phyloP scores from a whole-genome alignment of 345 rosid genomes.

The Pistacia integerrima region DNA sequence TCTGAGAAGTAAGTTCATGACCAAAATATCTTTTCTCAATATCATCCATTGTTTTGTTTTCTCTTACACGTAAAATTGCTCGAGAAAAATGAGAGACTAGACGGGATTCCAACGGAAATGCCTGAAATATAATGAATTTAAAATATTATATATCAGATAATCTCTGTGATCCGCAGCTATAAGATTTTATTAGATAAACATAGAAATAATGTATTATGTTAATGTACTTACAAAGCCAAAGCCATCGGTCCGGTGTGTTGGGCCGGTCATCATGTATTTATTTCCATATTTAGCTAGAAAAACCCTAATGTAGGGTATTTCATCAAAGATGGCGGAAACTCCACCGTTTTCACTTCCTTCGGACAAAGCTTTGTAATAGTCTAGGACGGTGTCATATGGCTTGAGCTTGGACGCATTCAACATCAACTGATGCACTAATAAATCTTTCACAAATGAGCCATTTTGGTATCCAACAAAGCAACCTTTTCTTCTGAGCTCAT shows the following conservation, averaged over 20 bases:
- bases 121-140: conserved; percentile 10
- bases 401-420: conserved; percentile 1
- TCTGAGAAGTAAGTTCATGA: neutral
- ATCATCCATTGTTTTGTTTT: neutral
- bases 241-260: conserved; percentile 21
- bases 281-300: conserved; percentile 26
- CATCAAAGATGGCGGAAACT: conserved; percentile 41
- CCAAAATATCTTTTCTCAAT: conserved; percentile 17
- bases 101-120: conserved; percentile 20
- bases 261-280: conserved; percentile 27
- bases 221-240: conserved; percentile 39
- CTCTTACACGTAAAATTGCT: conserved; percentile 21
- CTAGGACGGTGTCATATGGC: conserved; percentile 1
- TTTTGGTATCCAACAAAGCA: conserved; percentile 27
- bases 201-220: too few species aligned
- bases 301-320: conserved; percentile 26
- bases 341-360: conserved; percentile 32
- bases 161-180: too few species aligned
- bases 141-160: neutral
- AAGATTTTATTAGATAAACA: too few species aligned
- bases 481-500: conserved; percentile 7
- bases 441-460: conserved; percentile 17
- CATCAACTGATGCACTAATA: neutral
- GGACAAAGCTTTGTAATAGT: conserved; percentile 8
- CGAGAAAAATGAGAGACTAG: conserved; percentile 23